A percentile compares a stretch with the other conserved stretches of the same genome.
Conservation (phyloP, 768 basidiomycete species). For the Tulasnella sp. region DNA sequence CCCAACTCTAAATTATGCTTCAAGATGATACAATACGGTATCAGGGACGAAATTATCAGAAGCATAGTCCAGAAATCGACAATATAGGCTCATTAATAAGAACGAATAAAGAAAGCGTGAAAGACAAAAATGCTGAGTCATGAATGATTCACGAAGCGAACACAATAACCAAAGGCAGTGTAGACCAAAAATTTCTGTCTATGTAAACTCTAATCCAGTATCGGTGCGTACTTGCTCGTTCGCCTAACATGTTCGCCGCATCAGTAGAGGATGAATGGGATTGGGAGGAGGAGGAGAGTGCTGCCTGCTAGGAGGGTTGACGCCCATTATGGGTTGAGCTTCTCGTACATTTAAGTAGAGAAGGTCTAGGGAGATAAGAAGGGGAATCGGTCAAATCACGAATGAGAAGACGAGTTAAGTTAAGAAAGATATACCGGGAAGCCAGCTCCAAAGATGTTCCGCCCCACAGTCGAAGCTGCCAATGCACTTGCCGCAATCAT, state of each 20-base stretch:
- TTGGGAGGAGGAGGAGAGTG: constrained; percentile 26
- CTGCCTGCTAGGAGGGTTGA: constrained; percentile 29
- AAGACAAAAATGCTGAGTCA: too few relatives aligned
- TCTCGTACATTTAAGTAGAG: constrained; percentile 24
- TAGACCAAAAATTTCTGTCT: too few relatives aligned
- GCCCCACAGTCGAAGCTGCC: constrained; percentile 21
- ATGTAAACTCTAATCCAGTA: too few relatives aligned
- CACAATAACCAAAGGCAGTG: too few relatives aligned
- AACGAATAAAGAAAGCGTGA: too few relatives aligned
- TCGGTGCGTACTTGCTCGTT: constrained; percentile 18
- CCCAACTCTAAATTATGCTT: too few relatives aligned
- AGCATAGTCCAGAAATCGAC: too few relatives aligned
- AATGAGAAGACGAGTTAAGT: not conserved
- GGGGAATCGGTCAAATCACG: not conserved
- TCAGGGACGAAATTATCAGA: too few relatives aligned
- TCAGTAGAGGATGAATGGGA: constrained; percentile 29
- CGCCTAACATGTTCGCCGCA: constrained; percentile 28
- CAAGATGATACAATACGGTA: too few relatives aligned
- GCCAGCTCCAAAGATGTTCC: constrained; percentile 20
- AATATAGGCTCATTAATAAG: too few relatives aligned
- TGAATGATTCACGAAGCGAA: too few relatives aligned
- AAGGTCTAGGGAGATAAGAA: constrained; percentile 22
- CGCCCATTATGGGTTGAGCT: constrained; percentile 28
- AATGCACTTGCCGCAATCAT: constrained; percentile 22
- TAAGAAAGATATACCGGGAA: constrained; percentile 6